Evolutionary conservation across 176 grass and related monocot species (phyloP).

Genomic region (Rhynchospora breviuscula): DNA sequence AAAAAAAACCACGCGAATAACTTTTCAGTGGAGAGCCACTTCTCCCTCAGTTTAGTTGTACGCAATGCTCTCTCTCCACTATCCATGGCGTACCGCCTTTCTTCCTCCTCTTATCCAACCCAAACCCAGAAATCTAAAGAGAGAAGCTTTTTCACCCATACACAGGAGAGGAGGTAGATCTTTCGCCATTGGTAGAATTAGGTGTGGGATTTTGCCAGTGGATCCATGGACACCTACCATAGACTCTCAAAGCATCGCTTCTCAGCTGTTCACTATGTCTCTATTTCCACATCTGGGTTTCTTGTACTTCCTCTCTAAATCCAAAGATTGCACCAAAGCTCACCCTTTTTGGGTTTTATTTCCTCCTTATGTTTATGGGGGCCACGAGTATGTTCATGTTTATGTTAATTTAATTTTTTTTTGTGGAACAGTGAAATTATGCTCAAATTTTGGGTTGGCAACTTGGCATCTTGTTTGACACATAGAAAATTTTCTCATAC

Average conservation of each 20-base stretch:
- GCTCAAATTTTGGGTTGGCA: too few relatives aligned
- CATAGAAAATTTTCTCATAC: neutral
- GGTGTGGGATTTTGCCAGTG: slow-evolving; percentile 64
- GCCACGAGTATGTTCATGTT: slow-evolving; percentile 64
- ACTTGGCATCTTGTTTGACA: too few relatives aligned
- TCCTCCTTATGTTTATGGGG: slow-evolving; percentile 84
- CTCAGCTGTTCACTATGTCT: slow-evolving; percentile 81
- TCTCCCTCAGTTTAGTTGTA: neutral
- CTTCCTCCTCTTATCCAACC: neutral
- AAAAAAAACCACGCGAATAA: neutral
- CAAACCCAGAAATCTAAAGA: slow-evolving; percentile 9
- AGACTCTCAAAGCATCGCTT: slow-evolving; percentile 80
- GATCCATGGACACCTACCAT: slow-evolving; percentile 78
- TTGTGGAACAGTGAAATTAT: neutral
- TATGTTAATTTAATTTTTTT: neutral
- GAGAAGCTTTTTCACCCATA: neutral
- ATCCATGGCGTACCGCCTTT: slow-evolving; percentile 1
- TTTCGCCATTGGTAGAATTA: neutral
- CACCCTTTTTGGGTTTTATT: slow-evolving; percentile 93
- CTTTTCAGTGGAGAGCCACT: slow-evolving; percentile 11
- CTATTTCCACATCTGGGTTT: slow-evolving; percentile 88
- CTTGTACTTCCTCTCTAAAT: slow-evolving; percentile 82
- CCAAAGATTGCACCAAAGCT: slow-evolving; percentile 72
- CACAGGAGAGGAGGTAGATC: neutral
- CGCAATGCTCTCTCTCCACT: slow-evolving; percentile 13